Percentiles rank a stretch among this genome's conserved stretches.
phyloP scores from a whole-genome alignment of 352 stramenopile species.

The Phytophthora litchii region DNA sequence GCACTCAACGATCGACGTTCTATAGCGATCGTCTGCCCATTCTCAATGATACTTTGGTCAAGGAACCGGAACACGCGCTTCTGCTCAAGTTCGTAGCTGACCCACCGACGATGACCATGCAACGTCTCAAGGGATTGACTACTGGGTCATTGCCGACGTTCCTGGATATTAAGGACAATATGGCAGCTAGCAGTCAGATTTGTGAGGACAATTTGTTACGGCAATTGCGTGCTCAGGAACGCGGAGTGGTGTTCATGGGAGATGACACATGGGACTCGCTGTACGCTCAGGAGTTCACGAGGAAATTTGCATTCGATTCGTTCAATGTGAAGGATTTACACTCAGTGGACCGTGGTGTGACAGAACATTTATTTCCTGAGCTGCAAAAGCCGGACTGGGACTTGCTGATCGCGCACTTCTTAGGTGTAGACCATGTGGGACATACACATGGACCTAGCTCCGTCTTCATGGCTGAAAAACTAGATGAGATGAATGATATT shows the following conservation, averaged over 20 bases:
- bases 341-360: constrained; percentile 96
- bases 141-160: constrained; percentile 98
- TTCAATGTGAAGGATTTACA: constrained; percentile 99
- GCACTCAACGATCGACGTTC: constrained; percentile 39
- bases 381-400: constrained; percentile 72
- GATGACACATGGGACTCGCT: constrained; percentile 98
- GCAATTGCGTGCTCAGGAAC: constrained; percentile 69
- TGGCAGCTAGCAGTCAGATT: constrained; percentile 89
- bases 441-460: constrained; percentile 96
- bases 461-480: constrained; percentile 94
- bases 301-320: constrained; percentile 94
- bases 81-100: constrained; percentile 97
- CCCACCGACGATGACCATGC: constrained; percentile 98
- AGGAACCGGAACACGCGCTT: constrained; percentile 60
- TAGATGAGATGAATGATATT: constrained; percentile 95
- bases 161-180: constrained; percentile 96
- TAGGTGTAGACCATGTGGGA: constrained; percentile 98
- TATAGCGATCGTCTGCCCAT: constrained; percentile 88
- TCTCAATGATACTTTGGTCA: constrained; percentile 68
- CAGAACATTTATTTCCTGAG: constrained; percentile 71
- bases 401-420: constrained; percentile 86
- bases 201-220: constrained; percentile 97
- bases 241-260: constrained; percentile 95
- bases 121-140: constrained; percentile 97
- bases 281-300: constrained; percentile 92